Conservation (phyloP, 2,329 filamentous ascomycete genomes). For the Penicillium sp. region DNA sequence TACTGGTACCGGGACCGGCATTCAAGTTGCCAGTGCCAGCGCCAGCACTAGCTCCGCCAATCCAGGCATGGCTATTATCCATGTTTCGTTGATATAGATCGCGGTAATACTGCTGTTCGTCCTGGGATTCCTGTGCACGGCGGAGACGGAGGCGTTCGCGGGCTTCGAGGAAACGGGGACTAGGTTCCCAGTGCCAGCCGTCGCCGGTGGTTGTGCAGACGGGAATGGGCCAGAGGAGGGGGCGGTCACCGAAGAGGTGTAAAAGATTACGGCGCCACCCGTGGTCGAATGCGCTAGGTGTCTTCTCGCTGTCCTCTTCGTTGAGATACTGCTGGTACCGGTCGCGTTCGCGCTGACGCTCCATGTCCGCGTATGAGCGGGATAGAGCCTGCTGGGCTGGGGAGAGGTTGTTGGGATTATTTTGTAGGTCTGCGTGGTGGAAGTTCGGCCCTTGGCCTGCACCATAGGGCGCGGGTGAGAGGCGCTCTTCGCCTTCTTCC, state of each 20-base stretch:
- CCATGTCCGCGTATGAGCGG: conserved; percentile 55
- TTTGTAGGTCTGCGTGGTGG: conserved; percentile 1
- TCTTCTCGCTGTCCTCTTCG: conserved; percentile 79
- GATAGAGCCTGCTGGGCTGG: conserved; percentile 48
- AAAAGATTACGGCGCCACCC: conserved; percentile 76
- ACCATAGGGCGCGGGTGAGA: conserved; percentile 36
- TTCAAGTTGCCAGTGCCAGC: neutral
- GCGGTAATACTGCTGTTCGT: conserved; percentile 35
- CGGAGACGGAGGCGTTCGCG: conserved; percentile 32
- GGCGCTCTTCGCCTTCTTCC: conserved; percentile 71
- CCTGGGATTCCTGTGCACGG: conserved; percentile 30
- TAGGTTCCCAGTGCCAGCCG: conserved; percentile 93
- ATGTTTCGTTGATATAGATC: conserved; percentile 38
- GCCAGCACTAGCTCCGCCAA: conserved; percentile 12
- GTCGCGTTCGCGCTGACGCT: conserved; percentile 63
- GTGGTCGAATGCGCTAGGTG: conserved; percentile 92
- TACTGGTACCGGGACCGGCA: neutral
- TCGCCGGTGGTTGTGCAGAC: conserved; percentile 84
- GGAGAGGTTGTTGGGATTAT: conserved; percentile 28
- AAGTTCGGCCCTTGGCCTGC: conserved; percentile 14
- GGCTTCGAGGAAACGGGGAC: conserved; percentile 71
- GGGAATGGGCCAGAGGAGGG: conserved; percentile 74
- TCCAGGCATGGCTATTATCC: conserved; percentile 32
- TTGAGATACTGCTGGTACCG: conserved; percentile 81
- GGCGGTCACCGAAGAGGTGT: conserved; percentile 76